Evolutionary conservation across 139 green algal species (phyloP).

Genomic region (Tetradesmus obliquus): DNA sequence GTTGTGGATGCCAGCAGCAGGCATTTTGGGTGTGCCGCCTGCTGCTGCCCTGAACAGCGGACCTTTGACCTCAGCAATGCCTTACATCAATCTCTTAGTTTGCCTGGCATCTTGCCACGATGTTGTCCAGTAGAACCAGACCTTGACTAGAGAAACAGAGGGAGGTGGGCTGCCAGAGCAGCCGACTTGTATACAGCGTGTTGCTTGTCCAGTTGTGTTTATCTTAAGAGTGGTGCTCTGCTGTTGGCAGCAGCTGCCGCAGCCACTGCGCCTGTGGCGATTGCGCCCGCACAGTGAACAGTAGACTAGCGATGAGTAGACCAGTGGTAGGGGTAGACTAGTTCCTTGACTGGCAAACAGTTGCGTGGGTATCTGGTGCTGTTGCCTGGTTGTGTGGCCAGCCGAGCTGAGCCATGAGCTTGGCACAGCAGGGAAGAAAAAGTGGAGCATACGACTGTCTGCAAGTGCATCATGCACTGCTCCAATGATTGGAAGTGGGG

Average conservation of each 20-base stretch:
- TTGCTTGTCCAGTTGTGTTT: not conserved
- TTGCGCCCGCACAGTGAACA: not conserved
- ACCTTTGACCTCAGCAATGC: not conserved
- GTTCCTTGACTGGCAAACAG: not conserved
- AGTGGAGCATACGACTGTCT: not conserved
- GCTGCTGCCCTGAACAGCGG: not conserved
- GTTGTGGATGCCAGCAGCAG: not conserved
- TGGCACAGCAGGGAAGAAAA: not conserved
- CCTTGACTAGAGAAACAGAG: not conserved
- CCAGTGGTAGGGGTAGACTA: not conserved
- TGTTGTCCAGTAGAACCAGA: not conserved
- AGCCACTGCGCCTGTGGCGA: not conserved
- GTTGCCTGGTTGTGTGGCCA: not conserved
- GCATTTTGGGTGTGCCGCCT: not conserved
- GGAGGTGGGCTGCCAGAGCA: not conserved
- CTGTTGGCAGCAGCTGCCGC: not conserved
- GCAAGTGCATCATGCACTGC: no score
- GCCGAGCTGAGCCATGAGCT: not conserved
- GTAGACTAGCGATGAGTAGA: not conserved
- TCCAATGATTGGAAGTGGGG: no score
- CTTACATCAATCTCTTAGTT: not conserved
- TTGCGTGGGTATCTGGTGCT: not conserved
- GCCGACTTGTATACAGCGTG: not conserved
- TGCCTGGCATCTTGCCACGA: not conserved
- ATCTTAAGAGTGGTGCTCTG: not conserved